Evolutionary conservation across 257 asterid species (phyloP), one percentile per base, ranked within the genome.

Genomic region (Pogostemon cablin): DNA sequence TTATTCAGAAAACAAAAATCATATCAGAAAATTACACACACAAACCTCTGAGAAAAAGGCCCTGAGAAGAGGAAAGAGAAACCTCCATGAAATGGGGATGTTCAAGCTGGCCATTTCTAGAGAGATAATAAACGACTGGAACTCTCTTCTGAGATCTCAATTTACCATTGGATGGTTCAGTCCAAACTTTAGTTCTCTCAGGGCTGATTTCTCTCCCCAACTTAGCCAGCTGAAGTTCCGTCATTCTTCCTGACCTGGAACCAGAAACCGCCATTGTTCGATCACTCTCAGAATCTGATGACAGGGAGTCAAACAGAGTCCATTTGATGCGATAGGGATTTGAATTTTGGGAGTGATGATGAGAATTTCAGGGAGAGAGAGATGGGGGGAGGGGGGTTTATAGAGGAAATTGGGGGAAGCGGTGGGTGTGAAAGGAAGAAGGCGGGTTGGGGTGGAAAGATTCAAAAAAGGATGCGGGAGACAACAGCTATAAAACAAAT

Each of bases 1-100:
- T 0, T 68, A 3, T 17, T 3, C 5, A 5, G n/a, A n/a, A 7
- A 1, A 15, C 1, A 35, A 3, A 15, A 4, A 7, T 8, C 5
- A 9, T 40, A 32, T 50, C 9, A 3, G 38, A 12, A 10, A n/a
- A 5, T 7, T 11, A 6, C 11, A 2, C 2, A 3, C 2, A 5
- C 17, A 12, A 8, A 91, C 97, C 97, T 77, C 74, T 75, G 41
- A 90, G 92, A 74, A 77, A 83, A 58, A 92, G 92, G 40, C 88
- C 91, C 3, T 79, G 75, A 0, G 87, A 78, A 17, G 91, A 83
- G 59, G 96, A 88, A 52, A 88, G 86, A 40, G 90, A 83, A 43
- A 92, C 97, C 80, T 92, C 97, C 87, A 90, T 90, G 87, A 92
- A 92, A 87, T 92, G 98, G 2, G 98, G 98, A 53, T 90, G 98